Evolutionary conservation across 768 basidiomycete species (phyloP).

Genomic region (Termitomyces sp.): DNA sequence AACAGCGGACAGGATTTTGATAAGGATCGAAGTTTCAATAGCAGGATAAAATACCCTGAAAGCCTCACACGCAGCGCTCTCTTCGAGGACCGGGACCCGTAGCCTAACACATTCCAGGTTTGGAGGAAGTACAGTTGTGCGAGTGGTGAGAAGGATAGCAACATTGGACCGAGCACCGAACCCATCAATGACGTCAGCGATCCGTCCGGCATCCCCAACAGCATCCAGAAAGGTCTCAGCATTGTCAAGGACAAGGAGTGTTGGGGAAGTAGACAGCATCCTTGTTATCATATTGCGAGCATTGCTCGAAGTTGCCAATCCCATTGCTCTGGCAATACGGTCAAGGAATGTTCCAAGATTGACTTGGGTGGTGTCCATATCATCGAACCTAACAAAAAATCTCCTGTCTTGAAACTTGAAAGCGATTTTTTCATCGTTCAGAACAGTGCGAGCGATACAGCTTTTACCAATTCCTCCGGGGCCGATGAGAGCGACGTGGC

Average conservation of each 20-base stretch:
- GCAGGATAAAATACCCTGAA: conserved; percentile 6
- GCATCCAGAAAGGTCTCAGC: conserved; percentile 14
- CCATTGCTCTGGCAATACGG: not conserved
- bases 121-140: conserved; percentile 4
- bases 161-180: conserved; percentile 8
- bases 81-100: conserved; percentile 6
- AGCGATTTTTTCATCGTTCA: not conserved
- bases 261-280: not conserved
- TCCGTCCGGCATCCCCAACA: conserved; percentile 4
- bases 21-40: not conserved
- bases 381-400: conserved; percentile 6
- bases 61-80: conserved; percentile 2
- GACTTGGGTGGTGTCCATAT: conserved; percentile 4
- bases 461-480: conserved; percentile 11
- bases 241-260: conserved; percentile 13
- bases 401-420: conserved; percentile 1
- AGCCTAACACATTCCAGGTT: conserved; percentile 7
- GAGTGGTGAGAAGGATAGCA: conserved; percentile 8
- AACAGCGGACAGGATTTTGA: conserved; percentile 5
- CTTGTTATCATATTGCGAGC: not conserved
- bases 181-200: conserved; percentile 5
- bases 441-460: not conserved
- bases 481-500: conserved; percentile 5
- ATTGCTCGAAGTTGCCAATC: not conserved
- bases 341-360: conserved; percentile 3